These are phyloP conservation scores for Starmera stellimalicola DNA, from an alignment of 1,139 yeast species.

Conservation along the genomic window DNA sequence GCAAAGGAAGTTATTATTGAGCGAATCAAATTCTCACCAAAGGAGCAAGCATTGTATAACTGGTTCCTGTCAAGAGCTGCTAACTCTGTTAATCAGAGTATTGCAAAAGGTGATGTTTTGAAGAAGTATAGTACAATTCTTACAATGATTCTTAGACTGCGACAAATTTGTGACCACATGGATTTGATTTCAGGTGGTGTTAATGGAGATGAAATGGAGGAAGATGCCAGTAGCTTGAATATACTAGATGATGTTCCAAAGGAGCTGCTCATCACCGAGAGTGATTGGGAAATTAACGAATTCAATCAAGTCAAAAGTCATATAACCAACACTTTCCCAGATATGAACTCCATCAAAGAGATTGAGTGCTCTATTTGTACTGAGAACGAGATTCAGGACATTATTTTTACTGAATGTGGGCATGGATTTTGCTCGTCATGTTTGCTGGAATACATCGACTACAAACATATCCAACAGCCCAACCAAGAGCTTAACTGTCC, in stretches of 20 bases:
- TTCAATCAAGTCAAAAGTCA: slow-evolving; percentile 25
- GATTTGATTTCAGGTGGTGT: slow-evolving; percentile 12
- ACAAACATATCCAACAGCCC: slow-evolving; percentile 19
- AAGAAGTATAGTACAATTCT: slow-evolving; percentile 71
- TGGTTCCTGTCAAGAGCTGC: slow-evolving; percentile 67
- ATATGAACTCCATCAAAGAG: slow-evolving; percentile 25
- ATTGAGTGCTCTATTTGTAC: slow-evolving; percentile 85
- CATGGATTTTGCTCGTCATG: slow-evolving; percentile 75
- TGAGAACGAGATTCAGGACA: slow-evolving; percentile 43
- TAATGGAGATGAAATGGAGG: slow-evolving; percentile 23
- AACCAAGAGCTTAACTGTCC: slow-evolving; percentile 39
- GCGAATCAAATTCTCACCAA: slow-evolving; percentile 52
- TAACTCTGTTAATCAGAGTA: slow-evolving; percentile 51
- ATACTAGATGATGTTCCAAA: slow-evolving; percentile 22
- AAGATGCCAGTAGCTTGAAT: slow-evolving; percentile 21
- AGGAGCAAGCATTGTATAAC: slow-evolving; percentile 59
- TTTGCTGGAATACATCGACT: slow-evolving; percentile 56
- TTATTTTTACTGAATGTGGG: slow-evolving; percentile 68
- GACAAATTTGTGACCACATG: slow-evolving; percentile 88
- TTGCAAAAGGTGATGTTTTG: slow-evolving; percentile 59
- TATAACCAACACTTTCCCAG: slow-evolving; percentile 27
- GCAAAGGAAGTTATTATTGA: slow-evolving; percentile 65
- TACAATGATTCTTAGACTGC: slow-evolving; percentile 70
- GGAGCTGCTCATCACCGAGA: slow-evolving; percentile 8
- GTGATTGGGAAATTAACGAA: slow-evolving; percentile 13